These are phyloP conservation scores for Tolypocladium sp. DNA, from an alignment of 2,329 filamentous ascomycete species.

Conservation along the genomic window DNA sequence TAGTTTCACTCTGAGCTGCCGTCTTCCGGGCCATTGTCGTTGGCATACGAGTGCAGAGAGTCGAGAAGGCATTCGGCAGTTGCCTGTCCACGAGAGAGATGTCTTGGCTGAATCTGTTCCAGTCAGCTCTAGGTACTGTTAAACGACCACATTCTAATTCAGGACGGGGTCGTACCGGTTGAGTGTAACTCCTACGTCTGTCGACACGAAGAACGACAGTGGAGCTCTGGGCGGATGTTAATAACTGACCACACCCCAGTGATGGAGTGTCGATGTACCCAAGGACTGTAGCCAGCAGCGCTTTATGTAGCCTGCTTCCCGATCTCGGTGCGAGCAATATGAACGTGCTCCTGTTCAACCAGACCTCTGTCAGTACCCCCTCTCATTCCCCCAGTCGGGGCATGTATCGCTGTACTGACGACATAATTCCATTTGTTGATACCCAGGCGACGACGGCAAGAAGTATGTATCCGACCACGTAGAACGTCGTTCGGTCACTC, in stretches of 20 bases:
- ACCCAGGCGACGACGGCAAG: neutral
- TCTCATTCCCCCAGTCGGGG: neutral
- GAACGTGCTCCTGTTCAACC: neutral
- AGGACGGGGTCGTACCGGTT: neutral
- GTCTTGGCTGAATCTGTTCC: constrained; percentile 31
- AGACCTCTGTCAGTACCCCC: neutral
- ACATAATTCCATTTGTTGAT: neutral
- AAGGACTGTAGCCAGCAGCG: neutral
- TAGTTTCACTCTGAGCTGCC: neutral
- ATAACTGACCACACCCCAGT: too few species aligned
- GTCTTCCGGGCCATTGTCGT: neutral
- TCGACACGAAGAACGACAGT: neutral
- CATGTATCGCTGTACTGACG: neutral
- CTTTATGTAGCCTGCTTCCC: neutral
- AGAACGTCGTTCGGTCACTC: neutral
- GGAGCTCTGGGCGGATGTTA: neutral
- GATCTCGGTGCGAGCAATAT: neutral
- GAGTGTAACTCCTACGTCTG: constrained; percentile 1
- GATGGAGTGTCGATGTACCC: neutral
- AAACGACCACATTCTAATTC: too few species aligned
- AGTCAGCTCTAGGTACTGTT: neutral
- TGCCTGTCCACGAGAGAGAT: constrained; percentile 28
- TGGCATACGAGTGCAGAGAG: constrained; percentile 15
- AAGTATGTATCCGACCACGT: neutral
- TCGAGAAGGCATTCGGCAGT: constrained; percentile 19